Evolutionary conservation across 441 rosid species (phyloP), one percentile per base, ranked within the genome.

Genomic region (Syzygium syzygioides): DNA sequence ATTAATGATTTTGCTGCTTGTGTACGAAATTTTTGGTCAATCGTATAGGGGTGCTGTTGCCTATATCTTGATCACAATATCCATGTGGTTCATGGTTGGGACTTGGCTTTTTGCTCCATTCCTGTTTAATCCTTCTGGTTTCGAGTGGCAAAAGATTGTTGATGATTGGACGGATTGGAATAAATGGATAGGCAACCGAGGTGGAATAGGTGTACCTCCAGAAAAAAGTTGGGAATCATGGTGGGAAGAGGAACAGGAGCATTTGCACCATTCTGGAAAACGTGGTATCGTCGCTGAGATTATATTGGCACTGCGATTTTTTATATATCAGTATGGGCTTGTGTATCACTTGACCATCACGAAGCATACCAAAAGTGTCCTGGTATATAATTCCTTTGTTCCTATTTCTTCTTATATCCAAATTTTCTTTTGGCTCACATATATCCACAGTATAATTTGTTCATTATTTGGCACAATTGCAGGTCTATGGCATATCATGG

Each of bases 91-190:
- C 92, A 97, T 98, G 99, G 99, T 96, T 34, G 98, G 99, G 54
- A 96, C 99, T 25, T 97, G 99, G 99, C 99, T 98, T 71, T 98
- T 98, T 88, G 99, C 99, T 60, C 99, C 99, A 14, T 98, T 98
- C 95, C 94, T 98, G 60, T 98, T 98, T 93, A 98, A 98, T 91
- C 99, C 99, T 32, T 97, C 99, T 41, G 99, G 99, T 17, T 98
- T 98, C 60, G 99, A 98, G 91, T 98, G 99, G 99, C 99, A 98
- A 93, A 98, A 98, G 89, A 98, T 97, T 86, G 95, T 98, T 89
- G 99, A 98, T 91, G 99, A 98, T 90, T 98, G 99, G 99, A 96
- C 99, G 89, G 99, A 98, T 90, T 98, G 99, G 99, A 97, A 96
- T 91, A 98, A 97, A 92, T 98, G 99, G 99, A 95, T 97, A 64